phyloP scores from a whole-genome alignment of 2,329 filamentous ascomycete species.

The Beauveria sp. region DNA sequence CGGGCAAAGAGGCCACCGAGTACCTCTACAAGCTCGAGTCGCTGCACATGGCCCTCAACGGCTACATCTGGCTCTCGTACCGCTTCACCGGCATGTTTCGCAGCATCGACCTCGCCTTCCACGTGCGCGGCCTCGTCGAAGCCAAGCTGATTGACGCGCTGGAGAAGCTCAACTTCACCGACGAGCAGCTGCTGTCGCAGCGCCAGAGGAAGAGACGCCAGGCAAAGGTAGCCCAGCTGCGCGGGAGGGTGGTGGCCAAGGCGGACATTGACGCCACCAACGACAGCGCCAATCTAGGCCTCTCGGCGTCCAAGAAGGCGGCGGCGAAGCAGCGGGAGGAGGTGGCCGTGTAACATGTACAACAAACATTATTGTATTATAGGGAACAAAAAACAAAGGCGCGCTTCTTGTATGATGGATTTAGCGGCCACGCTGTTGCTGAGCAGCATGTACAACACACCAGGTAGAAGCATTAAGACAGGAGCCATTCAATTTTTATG shows the following conservation, averaged over 20 bases:
- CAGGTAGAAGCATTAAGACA: not conserved
- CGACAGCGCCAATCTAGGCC: not conserved
- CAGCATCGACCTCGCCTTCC: slow-evolving; percentile 66
- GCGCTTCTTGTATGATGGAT: not conserved
- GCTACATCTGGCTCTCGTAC: slow-evolving; percentile 92
- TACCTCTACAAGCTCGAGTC: slow-evolving; percentile 66
- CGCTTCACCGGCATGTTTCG: slow-evolving; percentile 75
- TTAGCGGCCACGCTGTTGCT: not conserved
- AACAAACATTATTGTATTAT: not conserved
- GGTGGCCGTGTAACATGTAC: not conserved
- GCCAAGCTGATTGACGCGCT: slow-evolving; percentile 51
- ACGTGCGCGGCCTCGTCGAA: slow-evolving; percentile 73
- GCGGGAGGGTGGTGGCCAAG: not conserved
- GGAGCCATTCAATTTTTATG: not conserved
- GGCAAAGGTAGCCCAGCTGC: slow-evolving; percentile 11
- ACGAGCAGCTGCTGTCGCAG: slow-evolving; percentile 23
- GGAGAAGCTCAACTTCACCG: slow-evolving; percentile 43
- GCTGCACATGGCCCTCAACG: slow-evolving; percentile 73
- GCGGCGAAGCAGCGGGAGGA: not conserved
- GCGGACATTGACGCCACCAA: not conserved
- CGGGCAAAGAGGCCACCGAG: slow-evolving; percentile 29
- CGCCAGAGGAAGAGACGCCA: slow-evolving; percentile 18
- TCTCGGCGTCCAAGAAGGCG: not conserved
- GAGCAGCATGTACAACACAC: not conserved
- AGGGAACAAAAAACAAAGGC: not conserved